Percentiles rank a stretch among this genome's conserved stretches.
Conservation (phyloP, 2,329 filamentous ascomycete genomes). For the Fusarium cyanostomum region DNA sequence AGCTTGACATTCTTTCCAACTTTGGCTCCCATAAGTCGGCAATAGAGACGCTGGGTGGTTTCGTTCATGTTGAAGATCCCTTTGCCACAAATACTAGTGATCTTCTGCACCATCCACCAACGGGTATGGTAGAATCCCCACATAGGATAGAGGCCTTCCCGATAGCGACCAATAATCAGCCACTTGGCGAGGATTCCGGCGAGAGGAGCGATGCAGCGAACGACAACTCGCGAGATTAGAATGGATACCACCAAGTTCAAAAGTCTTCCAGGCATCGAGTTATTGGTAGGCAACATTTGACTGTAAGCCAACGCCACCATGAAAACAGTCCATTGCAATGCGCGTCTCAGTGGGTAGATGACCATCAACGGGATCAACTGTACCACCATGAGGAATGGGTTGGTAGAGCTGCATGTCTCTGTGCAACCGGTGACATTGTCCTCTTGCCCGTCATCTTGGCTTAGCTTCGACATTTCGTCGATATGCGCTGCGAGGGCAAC, state of each 20-base stretch:
- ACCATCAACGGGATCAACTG: constrained; percentile 61
- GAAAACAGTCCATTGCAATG: constrained; percentile 63
- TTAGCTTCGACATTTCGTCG: constrained; percentile 42
- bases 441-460: background rate
- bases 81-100: constrained; percentile 57
- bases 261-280: constrained; percentile 55
- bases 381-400: constrained; percentile 57
- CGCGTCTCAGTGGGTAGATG: constrained; percentile 61
- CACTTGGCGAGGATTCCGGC: constrained; percentile 63
- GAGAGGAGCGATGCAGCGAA: constrained; percentile 54
- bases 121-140: constrained; percentile 67
- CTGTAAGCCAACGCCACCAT: constrained; percentile 57
- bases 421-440: constrained; percentile 48
- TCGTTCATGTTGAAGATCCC: constrained; percentile 56
- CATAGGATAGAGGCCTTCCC: constrained; percentile 66
- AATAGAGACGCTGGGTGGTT: constrained; percentile 55
- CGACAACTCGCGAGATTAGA: constrained; percentile 52
- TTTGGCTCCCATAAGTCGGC: constrained; percentile 61
- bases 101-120: constrained; percentile 68
- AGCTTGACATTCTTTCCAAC: constrained; percentile 63
- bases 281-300: constrained; percentile 52
- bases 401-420: constrained; percentile 59
- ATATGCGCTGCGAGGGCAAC: constrained; percentile 52
- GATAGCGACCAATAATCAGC: constrained; percentile 63
- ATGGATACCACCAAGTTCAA: constrained; percentile 59